Evolutionary conservation across 1,284 basidiomycete species (phyloP), one percentile per base, ranked within the genome.

Genomic region (Ganoderma lingzhi): DNA sequence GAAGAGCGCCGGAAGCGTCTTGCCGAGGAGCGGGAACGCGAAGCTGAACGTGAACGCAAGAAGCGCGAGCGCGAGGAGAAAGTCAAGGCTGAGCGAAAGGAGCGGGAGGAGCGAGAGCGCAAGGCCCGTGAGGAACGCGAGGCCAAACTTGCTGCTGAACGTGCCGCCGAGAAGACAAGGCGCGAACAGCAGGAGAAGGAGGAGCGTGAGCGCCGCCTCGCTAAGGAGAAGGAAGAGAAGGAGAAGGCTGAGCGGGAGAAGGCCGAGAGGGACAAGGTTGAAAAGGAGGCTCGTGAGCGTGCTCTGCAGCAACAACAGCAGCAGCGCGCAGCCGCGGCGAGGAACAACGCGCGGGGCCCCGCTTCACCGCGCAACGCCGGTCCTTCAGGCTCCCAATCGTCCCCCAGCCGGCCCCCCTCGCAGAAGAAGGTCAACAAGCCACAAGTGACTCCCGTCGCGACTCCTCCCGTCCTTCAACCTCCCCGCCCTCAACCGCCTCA

Each of bases 1-100:
- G 94, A 95, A 78, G 93, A 95, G 77, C 88, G 89, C 75, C 87
- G 89, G 65, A 91, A 90, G 77, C 89, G 89, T 63, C 84, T 91
- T 72, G 87, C 89, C 58, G 92, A 94, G 74, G 93, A 95, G 75
- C 84, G 84, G 74, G 87, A 87, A 69, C 83, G 86, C 9, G 85
- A 88, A 69, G 86, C 86, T 35, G 93, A 95, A 76, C 86, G 89
- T 59, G 90, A 91, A 70, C 85, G 86, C 28, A 82, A 85, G 74
- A 86, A 85, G 53, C 87, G 85, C 74, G 86, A 92, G 76, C 87
- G 85, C 73, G 90, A 93, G 75, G 92, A 94, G 76, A 90, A 83
- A 75, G 80, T 77, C 45, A 91, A 86, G 78, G 84, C 84, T 64
- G 90, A 93, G 75, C 84, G 87, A 63, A 86, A 86, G 64, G 92